Conservation (phyloP, 768 basidiomycete species). For the Lentinus tigrinus region DNA sequence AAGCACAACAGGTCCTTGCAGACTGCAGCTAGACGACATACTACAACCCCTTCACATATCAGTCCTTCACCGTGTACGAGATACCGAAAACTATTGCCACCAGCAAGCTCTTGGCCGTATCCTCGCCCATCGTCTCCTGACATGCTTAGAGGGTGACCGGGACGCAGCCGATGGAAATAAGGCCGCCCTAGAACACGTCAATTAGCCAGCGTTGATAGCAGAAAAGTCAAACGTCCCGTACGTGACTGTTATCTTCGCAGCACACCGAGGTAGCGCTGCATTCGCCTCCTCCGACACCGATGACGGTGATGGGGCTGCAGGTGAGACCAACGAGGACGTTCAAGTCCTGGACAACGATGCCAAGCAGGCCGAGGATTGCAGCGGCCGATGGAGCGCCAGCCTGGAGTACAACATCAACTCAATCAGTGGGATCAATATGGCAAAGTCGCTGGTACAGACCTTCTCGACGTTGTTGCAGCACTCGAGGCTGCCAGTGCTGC, state of each 20-base stretch:
- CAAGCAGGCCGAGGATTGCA: constrained; percentile 4
- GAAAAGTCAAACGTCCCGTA: not conserved
- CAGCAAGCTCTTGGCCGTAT: too few species aligned
- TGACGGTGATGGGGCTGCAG: constrained; percentile 12
- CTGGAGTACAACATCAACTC: not conserved
- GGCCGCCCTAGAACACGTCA: not conserved
- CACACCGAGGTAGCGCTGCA: constrained; percentile 10
- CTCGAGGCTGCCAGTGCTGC: constrained; percentile 5
- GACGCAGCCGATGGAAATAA: constrained; percentile 8
- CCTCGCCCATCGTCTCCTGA: too few species aligned
- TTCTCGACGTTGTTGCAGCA: constrained; percentile 4
- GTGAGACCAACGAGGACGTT: constrained; percentile 4
- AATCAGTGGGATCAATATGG: not conserved
- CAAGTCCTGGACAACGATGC: constrained; percentile 5
- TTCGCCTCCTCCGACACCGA: constrained; percentile 5
- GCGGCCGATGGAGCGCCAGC: not conserved
- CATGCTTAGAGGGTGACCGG: constrained; percentile 4
- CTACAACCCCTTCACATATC: not conserved
- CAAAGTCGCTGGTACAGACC: not conserved
- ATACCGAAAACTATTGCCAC: not conserved
- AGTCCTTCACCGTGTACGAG: not conserved
- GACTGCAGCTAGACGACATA: too few species aligned
- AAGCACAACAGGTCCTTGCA: too few species aligned
- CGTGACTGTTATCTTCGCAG: constrained; percentile 13
- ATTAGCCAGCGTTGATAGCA: not conserved